A percentile compares a stretch with the other conserved stretches of the same genome.
These are phyloP conservation scores for Rubia peregrina DNA, from an alignment of 305 asterid species.

Conservation along the genomic window DNA sequence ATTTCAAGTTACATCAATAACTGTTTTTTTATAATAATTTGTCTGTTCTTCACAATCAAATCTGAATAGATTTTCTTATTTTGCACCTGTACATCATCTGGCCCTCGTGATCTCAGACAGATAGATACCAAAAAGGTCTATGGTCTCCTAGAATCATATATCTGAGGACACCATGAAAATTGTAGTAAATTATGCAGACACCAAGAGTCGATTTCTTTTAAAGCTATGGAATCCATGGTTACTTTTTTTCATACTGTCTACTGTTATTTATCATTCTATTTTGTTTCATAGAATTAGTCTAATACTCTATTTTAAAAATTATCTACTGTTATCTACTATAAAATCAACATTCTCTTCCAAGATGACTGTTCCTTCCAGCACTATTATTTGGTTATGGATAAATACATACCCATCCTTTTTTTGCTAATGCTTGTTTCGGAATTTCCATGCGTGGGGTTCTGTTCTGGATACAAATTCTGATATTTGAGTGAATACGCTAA, in stretches of 20 bases:
- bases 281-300: not conserved
- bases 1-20: too few species aligned
- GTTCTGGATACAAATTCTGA: not conserved
- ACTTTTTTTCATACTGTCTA: not conserved
- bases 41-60: not conserved
- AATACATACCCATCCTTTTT: not conserved
- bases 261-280: not conserved
- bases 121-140: not conserved
- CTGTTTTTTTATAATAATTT: too few species aligned
- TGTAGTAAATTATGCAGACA: not conserved
- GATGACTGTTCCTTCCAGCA: not conserved
- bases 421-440: not conserved
- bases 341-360: not conserved
- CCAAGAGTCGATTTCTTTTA: not conserved
- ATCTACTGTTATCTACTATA: not conserved
- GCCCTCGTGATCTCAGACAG: not conserved
- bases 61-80: not conserved
- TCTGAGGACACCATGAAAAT: not conserved
- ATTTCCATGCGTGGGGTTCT: not conserved
- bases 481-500: not conserved
- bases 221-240: not conserved
- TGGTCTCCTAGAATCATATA: not conserved
- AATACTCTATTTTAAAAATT: too few species aligned
- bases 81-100: not conserved
- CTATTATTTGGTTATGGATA: not conserved